Percentiles rank a stretch among this genome's conserved stretches.
Conservation (phyloP, 1,284 basidiomycete genomes). For the Puccinia polysora region DNA sequence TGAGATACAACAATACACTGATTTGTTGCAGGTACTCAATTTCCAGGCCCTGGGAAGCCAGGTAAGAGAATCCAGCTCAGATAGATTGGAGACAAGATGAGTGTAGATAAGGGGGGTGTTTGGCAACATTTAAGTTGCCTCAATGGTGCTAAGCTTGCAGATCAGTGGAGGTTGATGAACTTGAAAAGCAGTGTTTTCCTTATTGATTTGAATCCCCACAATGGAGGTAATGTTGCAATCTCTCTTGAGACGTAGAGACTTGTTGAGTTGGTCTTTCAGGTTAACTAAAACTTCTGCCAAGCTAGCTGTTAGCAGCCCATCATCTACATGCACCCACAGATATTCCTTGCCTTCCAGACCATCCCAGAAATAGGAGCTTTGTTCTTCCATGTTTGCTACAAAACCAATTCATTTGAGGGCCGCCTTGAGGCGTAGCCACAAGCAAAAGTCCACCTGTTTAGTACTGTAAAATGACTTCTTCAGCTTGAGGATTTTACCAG, state of each 20-base stretch:
- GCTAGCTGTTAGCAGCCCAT: conserved; percentile 5
- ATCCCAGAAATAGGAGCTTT: neutral
- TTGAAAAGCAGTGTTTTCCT: neutral
- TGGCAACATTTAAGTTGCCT: neutral
- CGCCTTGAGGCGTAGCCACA: neutral
- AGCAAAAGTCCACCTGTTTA: neutral
- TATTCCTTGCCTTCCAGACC: neutral
- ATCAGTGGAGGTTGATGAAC: neutral
- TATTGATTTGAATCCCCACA: neutral
- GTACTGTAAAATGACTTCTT: neutral
- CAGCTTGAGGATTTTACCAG: neutral
- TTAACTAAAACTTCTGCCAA: neutral
- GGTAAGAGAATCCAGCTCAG: too few species aligned
- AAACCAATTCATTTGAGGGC: neutral
- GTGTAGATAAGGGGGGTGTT: neutral
- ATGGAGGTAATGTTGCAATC: neutral
- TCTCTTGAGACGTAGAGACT: neutral
- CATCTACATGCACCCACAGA: conserved; percentile 12
- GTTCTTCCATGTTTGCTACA: neutral
- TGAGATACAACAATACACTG: neutral
- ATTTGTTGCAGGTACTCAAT: neutral
- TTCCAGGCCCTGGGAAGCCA: neutral
- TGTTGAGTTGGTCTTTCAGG: neutral
- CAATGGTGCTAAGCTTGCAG: neutral
- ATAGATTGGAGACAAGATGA: too few species aligned